A percentile compares a stretch with the other conserved stretches of the same genome.
Conservation (phyloP, 495 filamentous ascomycete species). For the Penicillium parvum region DNA sequence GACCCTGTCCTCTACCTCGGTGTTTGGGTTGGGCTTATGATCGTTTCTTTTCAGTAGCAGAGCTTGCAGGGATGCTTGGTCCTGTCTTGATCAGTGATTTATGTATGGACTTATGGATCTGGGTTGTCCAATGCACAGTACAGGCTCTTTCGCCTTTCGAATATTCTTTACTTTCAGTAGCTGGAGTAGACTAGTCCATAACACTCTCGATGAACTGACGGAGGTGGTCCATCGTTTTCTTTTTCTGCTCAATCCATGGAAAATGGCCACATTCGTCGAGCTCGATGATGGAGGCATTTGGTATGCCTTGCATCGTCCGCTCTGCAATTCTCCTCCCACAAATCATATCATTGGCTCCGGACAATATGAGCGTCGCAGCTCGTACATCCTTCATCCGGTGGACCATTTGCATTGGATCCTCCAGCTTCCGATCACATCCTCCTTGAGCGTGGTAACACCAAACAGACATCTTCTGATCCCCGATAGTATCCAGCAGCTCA, state of each 20-base stretch:
- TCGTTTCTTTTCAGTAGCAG: constrained; percentile 6
- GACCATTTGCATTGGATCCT: constrained; percentile 9
- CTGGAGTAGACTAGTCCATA: not conserved
- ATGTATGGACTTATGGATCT: constrained; percentile 18
- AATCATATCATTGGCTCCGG: constrained; percentile 15
- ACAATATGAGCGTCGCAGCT: constrained; percentile 19
- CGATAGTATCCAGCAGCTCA: constrained; percentile 6
- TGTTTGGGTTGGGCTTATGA: constrained; percentile 19
- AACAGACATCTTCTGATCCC: constrained; percentile 3
- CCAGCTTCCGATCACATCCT: constrained; percentile 6
- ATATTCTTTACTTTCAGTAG: too few species aligned
- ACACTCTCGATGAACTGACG: constrained; percentile 8
- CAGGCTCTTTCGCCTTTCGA: too few species aligned
- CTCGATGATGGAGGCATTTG: constrained; percentile 1
- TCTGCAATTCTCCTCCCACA: constrained; percentile 13
- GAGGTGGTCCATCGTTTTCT: constrained; percentile 13
- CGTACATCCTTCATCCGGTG: constrained; percentile 8
- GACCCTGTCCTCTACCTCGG: constrained; percentile 33
- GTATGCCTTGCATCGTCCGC: constrained; percentile 9
- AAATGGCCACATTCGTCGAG: constrained; percentile 24
- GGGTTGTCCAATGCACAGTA: constrained; percentile 18
- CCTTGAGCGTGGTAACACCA: constrained; percentile 12
- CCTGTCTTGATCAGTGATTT: constrained; percentile 19
- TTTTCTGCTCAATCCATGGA: constrained; percentile 19
- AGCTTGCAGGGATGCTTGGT: constrained; percentile 6